Evolutionary conservation across 257 asterid species (phyloP).

Genomic region (Sherardia arvensis): DNA sequence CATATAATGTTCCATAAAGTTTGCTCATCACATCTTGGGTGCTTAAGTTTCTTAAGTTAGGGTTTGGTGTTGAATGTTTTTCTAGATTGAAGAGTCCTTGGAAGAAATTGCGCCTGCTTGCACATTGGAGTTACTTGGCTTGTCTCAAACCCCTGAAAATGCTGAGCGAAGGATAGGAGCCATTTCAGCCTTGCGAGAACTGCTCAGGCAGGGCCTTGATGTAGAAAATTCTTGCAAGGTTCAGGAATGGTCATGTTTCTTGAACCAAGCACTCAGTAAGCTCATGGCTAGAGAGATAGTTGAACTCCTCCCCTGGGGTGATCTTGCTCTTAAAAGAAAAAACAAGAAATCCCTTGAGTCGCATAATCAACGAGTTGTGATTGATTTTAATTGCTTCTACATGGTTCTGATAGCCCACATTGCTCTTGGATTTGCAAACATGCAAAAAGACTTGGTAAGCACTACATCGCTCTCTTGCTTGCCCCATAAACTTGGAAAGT

Average conservation of each 20-base stretch:
- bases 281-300: slow-evolving; percentile 90
- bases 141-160: slow-evolving; percentile 91
- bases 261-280: slow-evolving; percentile 73
- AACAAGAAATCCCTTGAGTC: slow-evolving; percentile 79
- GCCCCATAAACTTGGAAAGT: not conserved
- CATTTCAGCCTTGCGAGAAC: slow-evolving; percentile 80
- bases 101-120: slow-evolving; percentile 99
- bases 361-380: slow-evolving; percentile 80
- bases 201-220: slow-evolving; percentile 92
- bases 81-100: slow-evolving; percentile 89
- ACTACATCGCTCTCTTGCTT: not conserved
- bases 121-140: slow-evolving; percentile 83
- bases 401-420: slow-evolving; percentile 72
- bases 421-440: slow-evolving; percentile 92
- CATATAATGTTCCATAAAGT: not conserved
- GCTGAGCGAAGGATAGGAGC: slow-evolving; percentile 94
- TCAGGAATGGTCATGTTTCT: slow-evolving; percentile 94
- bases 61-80: slow-evolving; percentile 18
- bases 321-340: slow-evolving; percentile 75
- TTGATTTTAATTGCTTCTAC: slow-evolving; percentile 82
- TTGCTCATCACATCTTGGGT: slow-evolving; percentile 5
- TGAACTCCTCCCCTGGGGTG: slow-evolving; percentile 84
- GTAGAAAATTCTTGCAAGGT: slow-evolving; percentile 87
- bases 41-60: slow-evolving; percentile 16
- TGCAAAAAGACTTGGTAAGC: slow-evolving; percentile 70